phyloP scores from a whole-genome alignment of 2,329 filamentous ascomycete species.

The Trichoderma citrinoviride region DNA sequence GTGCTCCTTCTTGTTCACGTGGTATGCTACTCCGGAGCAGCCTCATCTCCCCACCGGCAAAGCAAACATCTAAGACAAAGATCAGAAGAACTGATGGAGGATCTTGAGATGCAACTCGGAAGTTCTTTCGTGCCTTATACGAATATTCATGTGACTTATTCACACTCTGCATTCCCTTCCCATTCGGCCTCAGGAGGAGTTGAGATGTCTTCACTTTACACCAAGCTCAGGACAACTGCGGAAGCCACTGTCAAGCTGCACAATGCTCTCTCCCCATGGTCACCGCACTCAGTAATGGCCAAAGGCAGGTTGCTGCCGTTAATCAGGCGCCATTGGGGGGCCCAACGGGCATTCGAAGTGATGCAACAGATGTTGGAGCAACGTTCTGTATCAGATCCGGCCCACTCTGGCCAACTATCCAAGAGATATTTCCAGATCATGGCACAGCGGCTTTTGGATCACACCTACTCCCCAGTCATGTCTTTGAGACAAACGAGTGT shows the following conservation, averaged over 20 bases:
- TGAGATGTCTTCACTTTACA: constrained; percentile 44
- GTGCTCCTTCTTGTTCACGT: constrained; percentile 51
- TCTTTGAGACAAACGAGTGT: background rate
- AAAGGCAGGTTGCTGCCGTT: constrained; percentile 44
- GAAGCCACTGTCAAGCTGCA: constrained; percentile 51
- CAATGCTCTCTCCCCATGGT: constrained; percentile 51
- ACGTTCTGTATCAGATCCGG: background rate
- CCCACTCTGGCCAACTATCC: background rate
- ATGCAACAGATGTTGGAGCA: constrained; percentile 36
- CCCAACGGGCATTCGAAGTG: constrained; percentile 42
- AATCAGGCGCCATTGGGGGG: constrained; percentile 50
- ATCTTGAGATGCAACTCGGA: constrained; percentile 57
- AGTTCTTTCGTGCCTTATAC: constrained; percentile 49
- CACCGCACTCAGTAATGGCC: constrained; percentile 39
- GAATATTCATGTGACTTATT: constrained; percentile 51
- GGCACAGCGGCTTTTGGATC: background rate
- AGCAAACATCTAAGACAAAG: constrained; percentile 36
- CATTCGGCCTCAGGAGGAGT: constrained; percentile 27
- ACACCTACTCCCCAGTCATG: background rate
- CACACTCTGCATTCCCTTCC: constrained; percentile 54
- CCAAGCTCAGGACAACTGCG: constrained; percentile 51
- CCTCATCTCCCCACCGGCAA: constrained; percentile 15
- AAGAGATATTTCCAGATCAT: background rate
- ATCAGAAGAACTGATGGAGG: constrained; percentile 57
- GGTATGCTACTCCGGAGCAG: constrained; percentile 31